A percentile compares a stretch with the other conserved stretches of the same genome.
phyloP scores from a whole-genome alignment of 208 protist species.

The Angomonas ambiguus region DNA sequence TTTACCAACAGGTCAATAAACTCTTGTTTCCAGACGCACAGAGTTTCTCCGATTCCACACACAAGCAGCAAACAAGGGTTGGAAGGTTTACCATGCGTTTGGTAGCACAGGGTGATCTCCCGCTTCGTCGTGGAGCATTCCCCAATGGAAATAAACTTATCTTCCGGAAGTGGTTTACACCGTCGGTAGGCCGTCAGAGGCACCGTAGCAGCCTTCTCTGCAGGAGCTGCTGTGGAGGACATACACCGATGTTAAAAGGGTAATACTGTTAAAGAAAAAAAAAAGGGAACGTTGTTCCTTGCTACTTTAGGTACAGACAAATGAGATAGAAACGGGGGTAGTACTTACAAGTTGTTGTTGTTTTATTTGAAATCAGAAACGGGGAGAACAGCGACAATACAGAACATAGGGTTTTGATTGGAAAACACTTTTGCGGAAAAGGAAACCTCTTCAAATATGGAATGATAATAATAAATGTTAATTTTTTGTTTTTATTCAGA shows the following conservation, averaged over 20 bases:
- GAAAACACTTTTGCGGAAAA: not conserved
- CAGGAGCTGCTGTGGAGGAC: not conserved
- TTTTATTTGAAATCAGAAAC: not conserved
- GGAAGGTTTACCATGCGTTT: conserved; percentile 31
- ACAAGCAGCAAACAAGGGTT: conserved; percentile 63
- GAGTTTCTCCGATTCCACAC: conserved; percentile 27
- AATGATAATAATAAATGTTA: not conserved
- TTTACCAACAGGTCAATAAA: conserved; percentile 33
- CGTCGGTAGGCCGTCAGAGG: not conserved
- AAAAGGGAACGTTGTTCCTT: not conserved
- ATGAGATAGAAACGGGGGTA: not conserved
- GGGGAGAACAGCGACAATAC: not conserved
- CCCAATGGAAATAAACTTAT: conserved; percentile 49
- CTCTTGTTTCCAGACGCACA: conserved; percentile 14
- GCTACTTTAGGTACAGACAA: not conserved
- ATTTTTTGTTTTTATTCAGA: not conserved
- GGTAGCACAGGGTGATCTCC: conserved; percentile 63
- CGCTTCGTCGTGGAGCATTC: conserved; percentile 35
- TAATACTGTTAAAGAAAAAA: not conserved
- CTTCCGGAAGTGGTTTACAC: conserved; percentile 28
- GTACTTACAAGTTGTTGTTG: too few species aligned
- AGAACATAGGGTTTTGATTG: not conserved
- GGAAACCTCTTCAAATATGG: not conserved
- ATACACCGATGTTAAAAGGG: not conserved
- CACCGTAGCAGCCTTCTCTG: not conserved